Base-by-base conservation (phyloP, 2,329 filamentous ascomycete species). In the Ascochyta viciae-villosae region DNA sequence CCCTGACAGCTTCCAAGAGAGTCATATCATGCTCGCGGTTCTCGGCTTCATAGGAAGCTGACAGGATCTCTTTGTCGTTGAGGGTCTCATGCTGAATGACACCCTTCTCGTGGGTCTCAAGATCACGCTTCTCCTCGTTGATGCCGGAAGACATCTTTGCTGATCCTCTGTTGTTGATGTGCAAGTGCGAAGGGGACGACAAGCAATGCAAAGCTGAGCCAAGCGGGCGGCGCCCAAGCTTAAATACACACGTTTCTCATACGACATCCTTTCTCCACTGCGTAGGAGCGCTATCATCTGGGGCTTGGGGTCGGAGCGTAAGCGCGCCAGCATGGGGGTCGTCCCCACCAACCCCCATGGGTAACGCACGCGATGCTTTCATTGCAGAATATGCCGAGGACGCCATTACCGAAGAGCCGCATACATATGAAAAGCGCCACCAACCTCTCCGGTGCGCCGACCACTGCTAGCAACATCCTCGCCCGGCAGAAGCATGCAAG, bases 41-140 rank as follows among this genome's bases (percentile, higher is more conserved):
- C 74, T 87, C 85, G 6, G 83, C 85, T 56, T 83, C 80, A 59
- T 84, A 81, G 60, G 84, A 83, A 63, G 68, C 60, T 27, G 39
- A 59, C 64, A 69, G 56, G 35, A 67, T 50, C 4, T 67, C 60
- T 27, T 63, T 61, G 50, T 71, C 65, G 31, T 41, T 56, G 19
- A 69, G 47, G 9, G 66, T 42, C 55, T 68, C 65, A n/a, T 58
- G 50, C 6, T 60, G 51, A 7, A 46, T 40, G 31, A 60, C 48
- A 13, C 58, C 58, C 29, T 60, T 49, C 47, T 58, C 54, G 10
- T 61, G 43, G 29, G 50, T 22, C 33, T 58, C 60, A 22, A 50
- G 24, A 22, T 54, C 57, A 12, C 23, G 9, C 38, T 56, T 59
- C 34, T 50, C 48, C 16, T 55, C 55, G 23, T 44, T 38, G 16